Evolutionary conservation across 169 alveolate genomes (phyloP).

Genomic region (Ichthyophthirius multifiliis): DNA sequence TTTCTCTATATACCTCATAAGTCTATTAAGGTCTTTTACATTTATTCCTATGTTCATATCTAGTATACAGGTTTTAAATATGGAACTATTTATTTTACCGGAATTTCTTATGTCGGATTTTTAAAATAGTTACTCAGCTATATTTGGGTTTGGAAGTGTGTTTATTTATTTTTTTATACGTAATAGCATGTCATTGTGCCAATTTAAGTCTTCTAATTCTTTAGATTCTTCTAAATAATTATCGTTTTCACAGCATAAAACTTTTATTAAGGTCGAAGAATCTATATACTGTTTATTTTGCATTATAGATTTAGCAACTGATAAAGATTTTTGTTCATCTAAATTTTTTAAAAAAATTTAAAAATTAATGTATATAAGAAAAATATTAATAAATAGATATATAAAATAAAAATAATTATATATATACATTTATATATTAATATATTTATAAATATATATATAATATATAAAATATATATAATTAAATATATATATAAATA

Average conservation of each 20-base stretch:
- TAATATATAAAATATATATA: no score
- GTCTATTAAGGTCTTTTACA: constrained; percentile 33
- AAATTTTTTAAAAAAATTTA: neutral
- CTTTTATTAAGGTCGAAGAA: constrained; percentile 2
- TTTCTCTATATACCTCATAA: constrained; percentile 27
- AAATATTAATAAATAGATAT: neutral
- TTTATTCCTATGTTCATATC: constrained; percentile 21
- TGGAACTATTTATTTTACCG: constrained; percentile 27
- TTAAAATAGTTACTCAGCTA: neutral
- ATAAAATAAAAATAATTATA: no score
- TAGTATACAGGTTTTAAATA: constrained; percentile 26
- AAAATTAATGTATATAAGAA: neutral
- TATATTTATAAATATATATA: no score
- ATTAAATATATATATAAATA: no score
- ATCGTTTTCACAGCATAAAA: constrained; percentile 8
- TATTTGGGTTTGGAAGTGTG: neutral
- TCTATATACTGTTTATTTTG: constrained; percentile 8
- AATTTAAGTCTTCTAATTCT: constrained; percentile 11
- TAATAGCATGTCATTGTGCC: constrained; percentile 24
- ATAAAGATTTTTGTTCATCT: constrained; percentile 14
- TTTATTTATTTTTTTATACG: constrained; percentile 18
- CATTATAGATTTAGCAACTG: constrained; percentile 22
- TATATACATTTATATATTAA: no score
- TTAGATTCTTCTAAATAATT: constrained; percentile 20
- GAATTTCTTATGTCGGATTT: constrained; percentile 20